A percentile compares a stretch with the other conserved stretches of the same genome.
Evolutionary conservation across 2,329 filamentous ascomycete genomes (phyloP).

Genomic region (Corynespora cassiicola): DNA sequence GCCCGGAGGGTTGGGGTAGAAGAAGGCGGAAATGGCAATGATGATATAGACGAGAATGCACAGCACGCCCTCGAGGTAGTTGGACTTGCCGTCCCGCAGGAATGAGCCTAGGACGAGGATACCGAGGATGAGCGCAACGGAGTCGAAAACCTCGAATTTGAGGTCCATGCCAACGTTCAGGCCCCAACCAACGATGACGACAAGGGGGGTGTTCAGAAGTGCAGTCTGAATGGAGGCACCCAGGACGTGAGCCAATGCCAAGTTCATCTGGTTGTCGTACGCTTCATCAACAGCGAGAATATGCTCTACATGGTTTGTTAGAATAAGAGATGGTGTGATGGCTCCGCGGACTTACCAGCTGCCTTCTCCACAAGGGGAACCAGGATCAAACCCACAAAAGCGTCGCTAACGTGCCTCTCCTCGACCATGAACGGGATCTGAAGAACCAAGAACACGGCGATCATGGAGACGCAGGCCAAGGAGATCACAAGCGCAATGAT

Average conservation of each 20-base stretch:
- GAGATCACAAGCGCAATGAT: slow-evolving; percentile 69
- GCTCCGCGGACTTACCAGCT: slow-evolving; percentile 52
- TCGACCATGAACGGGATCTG: slow-evolving; percentile 70
- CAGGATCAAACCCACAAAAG: slow-evolving; percentile 75
- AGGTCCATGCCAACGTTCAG: slow-evolving; percentile 73
- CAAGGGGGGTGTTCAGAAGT: slow-evolving; percentile 83
- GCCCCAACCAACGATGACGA: slow-evolving; percentile 85
- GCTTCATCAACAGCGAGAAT: slow-evolving; percentile 85
- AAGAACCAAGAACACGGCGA: slow-evolving; percentile 75
- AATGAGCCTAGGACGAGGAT: slow-evolving; percentile 90
- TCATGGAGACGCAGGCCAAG: slow-evolving; percentile 73
- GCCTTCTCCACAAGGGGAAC: slow-evolving; percentile 85
- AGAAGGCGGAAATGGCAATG: slow-evolving; percentile 67
- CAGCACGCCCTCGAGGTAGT: slow-evolving; percentile 86
- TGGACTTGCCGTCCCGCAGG: slow-evolving; percentile 84
- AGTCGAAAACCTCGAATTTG: slow-evolving; percentile 87
- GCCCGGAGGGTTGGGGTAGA: slow-evolving; percentile 61
- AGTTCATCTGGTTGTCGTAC: slow-evolving; percentile 83
- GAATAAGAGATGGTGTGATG: background rate
- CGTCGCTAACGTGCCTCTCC: slow-evolving; percentile 53
- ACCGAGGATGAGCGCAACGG: slow-evolving; percentile 79
- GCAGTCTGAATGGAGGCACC: slow-evolving; percentile 90
- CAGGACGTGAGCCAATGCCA: slow-evolving; percentile 83
- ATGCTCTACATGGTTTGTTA: slow-evolving; percentile 62
- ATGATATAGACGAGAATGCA: slow-evolving; percentile 74